These are phyloP conservation scores for Colletotrichum orchidophilum DNA, from an alignment of 2,329 filamentous ascomycete genomes.

Conservation along the genomic window DNA sequence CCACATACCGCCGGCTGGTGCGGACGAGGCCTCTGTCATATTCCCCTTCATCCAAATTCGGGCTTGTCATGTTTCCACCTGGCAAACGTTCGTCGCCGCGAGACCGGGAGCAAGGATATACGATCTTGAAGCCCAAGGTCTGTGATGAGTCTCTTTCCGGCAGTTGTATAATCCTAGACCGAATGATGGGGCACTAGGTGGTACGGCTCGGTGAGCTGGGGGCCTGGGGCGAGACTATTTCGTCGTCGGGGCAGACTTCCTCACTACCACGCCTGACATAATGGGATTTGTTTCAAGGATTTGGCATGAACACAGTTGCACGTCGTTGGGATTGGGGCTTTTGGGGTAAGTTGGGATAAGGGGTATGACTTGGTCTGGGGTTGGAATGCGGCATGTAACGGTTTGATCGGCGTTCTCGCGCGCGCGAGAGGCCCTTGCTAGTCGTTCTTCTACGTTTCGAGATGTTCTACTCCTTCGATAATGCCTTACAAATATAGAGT, in stretches of 20 bases:
- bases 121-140: slow-evolving; percentile 1
- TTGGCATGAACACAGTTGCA: background rate
- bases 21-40: background rate
- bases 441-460: background rate
- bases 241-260: background rate
- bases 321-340: background rate
- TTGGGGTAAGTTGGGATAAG: background rate
- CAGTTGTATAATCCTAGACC: slow-evolving; percentile 5
- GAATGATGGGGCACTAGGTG: background rate
- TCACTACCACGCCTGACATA: background rate
- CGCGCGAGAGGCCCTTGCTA: slow-evolving; percentile 4
- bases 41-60: background rate
- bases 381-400: background rate
- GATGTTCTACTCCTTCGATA: background rate
- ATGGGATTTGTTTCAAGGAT: background rate
- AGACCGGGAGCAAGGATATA: background rate
- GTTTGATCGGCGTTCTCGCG: slow-evolving; percentile 22
- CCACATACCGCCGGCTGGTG: background rate
- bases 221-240: background rate
- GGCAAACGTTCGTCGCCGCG: slow-evolving; percentile 25
- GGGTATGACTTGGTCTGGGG: background rate
- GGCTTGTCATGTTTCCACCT: slow-evolving; percentile 23
- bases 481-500: background rate
- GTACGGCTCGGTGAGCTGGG: background rate
- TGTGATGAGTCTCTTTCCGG: slow-evolving; percentile 1